phyloP scores from a whole-genome alignment of 768 basidiomycete species.

The Lactarius akahatsu region DNA sequence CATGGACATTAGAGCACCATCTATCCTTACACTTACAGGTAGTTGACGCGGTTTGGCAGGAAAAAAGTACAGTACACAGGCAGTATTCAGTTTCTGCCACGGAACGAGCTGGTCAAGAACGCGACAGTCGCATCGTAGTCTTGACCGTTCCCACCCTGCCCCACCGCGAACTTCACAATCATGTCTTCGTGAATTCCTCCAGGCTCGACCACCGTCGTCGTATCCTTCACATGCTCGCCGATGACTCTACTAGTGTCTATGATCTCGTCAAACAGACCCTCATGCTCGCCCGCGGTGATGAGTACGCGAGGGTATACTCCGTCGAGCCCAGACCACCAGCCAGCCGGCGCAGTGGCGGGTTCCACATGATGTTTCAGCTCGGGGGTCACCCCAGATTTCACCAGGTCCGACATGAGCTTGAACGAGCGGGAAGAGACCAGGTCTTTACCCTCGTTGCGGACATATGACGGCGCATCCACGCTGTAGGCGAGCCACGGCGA shows the following conservation, averaged over 20 bases:
- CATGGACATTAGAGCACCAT: background rate
- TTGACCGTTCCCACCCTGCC: constrained; percentile 9
- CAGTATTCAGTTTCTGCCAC: background rate
- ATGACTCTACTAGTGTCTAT: background rate
- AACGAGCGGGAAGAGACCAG: background rate
- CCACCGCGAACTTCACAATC: constrained; percentile 2
- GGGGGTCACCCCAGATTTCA: background rate
- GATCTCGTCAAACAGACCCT: constrained; percentile 4
- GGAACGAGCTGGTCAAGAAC: background rate
- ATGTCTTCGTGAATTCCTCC: constrained; percentile 11
- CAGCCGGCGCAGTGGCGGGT: background rate
- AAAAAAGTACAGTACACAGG: background rate
- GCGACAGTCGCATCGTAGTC: constrained; percentile 4
- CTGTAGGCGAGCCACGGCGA: constrained; percentile 7
- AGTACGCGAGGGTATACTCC: constrained; percentile 2
- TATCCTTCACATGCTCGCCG: constrained; percentile 4
- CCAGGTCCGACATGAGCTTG: background rate
- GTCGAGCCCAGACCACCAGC: constrained; percentile 17
- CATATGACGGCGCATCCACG: constrained; percentile 1
- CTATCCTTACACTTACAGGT: background rate
- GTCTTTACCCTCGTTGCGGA: constrained; percentile 9
- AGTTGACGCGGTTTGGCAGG: background rate
- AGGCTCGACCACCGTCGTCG: constrained; percentile 5
- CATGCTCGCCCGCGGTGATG: constrained; percentile 1
- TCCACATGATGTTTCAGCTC: background rate